A percentile compares a stretch with the other conserved stretches of the same genome.
phyloP scores from a whole-genome alignment of 2,329 filamentous ascomycete genomes.

The Scorias spongiosa region DNA sequence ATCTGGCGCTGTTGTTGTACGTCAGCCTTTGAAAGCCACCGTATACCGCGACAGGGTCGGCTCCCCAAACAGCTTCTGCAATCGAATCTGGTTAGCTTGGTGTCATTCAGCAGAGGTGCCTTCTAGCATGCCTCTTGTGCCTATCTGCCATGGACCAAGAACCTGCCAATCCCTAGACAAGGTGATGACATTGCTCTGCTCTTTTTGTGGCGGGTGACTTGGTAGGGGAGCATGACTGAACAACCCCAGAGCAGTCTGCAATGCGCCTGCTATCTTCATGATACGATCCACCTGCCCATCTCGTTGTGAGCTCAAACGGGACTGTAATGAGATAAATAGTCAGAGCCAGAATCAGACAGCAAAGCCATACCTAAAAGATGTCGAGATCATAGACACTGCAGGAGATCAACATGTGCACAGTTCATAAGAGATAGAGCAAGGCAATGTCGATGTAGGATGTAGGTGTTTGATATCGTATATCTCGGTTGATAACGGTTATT shows the following conservation, averaged over 20 bases:
- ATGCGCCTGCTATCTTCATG: constrained; percentile 1
- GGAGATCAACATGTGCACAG: no score
- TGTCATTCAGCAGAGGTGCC: background rate
- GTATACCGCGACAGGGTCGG: constrained; percentile 39
- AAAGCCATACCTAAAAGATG: no score
- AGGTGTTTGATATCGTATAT: no score
- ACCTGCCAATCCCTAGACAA: constrained; percentile 33
- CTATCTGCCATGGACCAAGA: constrained; percentile 43
- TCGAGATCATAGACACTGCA: no score
- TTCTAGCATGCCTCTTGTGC: constrained; percentile 37
- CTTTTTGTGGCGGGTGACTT: no score
- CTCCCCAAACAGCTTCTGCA: constrained; percentile 42
- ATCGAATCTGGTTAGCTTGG: constrained; percentile 2
- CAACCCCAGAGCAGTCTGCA: background rate
- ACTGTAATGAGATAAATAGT: no score
- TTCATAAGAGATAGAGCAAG: no score
- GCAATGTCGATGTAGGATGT: no score
- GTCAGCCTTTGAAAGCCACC: constrained; percentile 37
- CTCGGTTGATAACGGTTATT: no score
- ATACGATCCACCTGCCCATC: background rate
- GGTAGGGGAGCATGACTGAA: background rate
- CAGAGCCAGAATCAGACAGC: no score
- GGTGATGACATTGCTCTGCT: constrained; percentile 6
- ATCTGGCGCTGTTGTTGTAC: constrained; percentile 28
- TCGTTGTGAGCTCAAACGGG: no score